Evolutionary conservation across 2,329 filamentous ascomycete species (phyloP).

Genomic region (Scolecobasidium constrictum): DNA sequence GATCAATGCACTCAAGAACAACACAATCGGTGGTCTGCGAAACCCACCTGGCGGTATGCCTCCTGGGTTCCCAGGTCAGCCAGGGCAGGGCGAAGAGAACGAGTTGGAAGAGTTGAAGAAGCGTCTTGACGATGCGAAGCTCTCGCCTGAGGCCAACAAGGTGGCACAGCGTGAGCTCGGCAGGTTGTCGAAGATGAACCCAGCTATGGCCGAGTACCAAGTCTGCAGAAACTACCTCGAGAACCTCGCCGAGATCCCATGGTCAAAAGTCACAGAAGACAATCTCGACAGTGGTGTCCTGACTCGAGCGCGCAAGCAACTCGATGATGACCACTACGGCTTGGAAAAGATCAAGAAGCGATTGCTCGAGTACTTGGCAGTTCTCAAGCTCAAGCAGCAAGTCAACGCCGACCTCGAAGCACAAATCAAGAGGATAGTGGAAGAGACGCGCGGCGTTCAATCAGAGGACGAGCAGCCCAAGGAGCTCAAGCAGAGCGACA

Average conservation of each 20-base stretch:
- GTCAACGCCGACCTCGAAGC: conserved; percentile 74
- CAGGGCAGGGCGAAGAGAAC: conserved; percentile 71
- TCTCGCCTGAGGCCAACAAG: conserved; percentile 77
- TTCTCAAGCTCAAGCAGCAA: conserved; percentile 88
- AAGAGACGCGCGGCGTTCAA: conserved; percentile 24
- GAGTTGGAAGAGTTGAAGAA: conserved; percentile 89
- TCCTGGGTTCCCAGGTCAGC: conserved; percentile 29
- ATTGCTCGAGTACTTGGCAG: conserved; percentile 86
- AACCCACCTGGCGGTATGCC: conserved; percentile 17
- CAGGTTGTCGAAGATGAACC: conserved; percentile 87
- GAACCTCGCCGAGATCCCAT: conserved; percentile 87
- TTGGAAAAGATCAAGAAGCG: conserved; percentile 96
- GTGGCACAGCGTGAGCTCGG: conserved; percentile 85
- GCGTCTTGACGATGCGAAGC: conserved; percentile 67
- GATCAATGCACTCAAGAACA: conserved; percentile 31
- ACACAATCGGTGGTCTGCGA: conserved; percentile 17
- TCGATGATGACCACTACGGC: conserved; percentile 94
- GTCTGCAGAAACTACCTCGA: conserved; percentile 90
- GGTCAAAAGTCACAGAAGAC: conserved; percentile 76
- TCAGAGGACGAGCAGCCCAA: conserved; percentile 36
- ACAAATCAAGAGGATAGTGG: conserved; percentile 52
- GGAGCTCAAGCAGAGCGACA: conserved; percentile 31
- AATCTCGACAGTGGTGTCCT: conserved; percentile 74
- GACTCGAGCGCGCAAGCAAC: conserved; percentile 68
- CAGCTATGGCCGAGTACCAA: conserved; percentile 90